phyloP scores from a whole-genome alignment of 257 asterid genomes.

The Coffea canephora region DNA sequence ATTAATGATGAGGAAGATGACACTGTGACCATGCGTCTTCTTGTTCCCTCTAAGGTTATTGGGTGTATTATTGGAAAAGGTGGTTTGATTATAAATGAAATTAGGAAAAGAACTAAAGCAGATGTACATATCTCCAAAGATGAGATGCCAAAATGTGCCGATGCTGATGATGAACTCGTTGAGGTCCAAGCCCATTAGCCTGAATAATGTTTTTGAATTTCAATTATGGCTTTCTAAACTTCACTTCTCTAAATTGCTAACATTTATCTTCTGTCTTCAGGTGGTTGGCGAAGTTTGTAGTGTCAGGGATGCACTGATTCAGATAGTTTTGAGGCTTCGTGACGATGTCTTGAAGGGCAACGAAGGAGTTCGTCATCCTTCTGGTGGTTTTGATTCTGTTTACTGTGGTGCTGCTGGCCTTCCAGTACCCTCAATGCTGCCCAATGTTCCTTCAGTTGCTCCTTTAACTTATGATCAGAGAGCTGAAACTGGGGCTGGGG shows the following conservation, averaged over 20 bases:
- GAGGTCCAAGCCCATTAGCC: slow-evolving; percentile 46
- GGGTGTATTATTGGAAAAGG: slow-evolving; percentile 91
- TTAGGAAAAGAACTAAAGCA: slow-evolving; percentile 81
- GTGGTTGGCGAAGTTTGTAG: slow-evolving; percentile 65
- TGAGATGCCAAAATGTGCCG: slow-evolving; percentile 71
- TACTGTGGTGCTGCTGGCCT: slow-evolving; percentile 52
- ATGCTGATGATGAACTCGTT: slow-evolving; percentile 72
- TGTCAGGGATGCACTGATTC: slow-evolving; percentile 89
- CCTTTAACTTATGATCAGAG: slow-evolving; percentile 67
- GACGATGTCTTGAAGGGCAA: slow-evolving; percentile 74
- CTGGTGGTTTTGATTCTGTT: slow-evolving; percentile 57
- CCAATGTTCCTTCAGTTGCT: slow-evolving; percentile 48
- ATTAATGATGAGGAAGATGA: slow-evolving; percentile 79
- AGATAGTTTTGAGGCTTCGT: slow-evolving; percentile 83
- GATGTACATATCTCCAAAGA: slow-evolving; percentile 85
- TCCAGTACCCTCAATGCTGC: slow-evolving; percentile 55
- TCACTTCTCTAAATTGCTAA: slow-evolving; percentile 20
- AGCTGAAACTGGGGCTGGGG: slow-evolving; percentile 56
- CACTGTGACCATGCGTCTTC: slow-evolving; percentile 62
- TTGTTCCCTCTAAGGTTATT: slow-evolving; percentile 80
- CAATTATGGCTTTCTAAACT: neutral
- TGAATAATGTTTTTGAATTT: slow-evolving; percentile 2
- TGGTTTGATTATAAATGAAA: slow-evolving; percentile 84
- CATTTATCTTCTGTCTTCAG: slow-evolving; percentile 35
- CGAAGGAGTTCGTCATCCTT: slow-evolving; percentile 54